phyloP scores from a whole-genome alignment of 345 rosid genomes.

The Punica granatum region DNA sequence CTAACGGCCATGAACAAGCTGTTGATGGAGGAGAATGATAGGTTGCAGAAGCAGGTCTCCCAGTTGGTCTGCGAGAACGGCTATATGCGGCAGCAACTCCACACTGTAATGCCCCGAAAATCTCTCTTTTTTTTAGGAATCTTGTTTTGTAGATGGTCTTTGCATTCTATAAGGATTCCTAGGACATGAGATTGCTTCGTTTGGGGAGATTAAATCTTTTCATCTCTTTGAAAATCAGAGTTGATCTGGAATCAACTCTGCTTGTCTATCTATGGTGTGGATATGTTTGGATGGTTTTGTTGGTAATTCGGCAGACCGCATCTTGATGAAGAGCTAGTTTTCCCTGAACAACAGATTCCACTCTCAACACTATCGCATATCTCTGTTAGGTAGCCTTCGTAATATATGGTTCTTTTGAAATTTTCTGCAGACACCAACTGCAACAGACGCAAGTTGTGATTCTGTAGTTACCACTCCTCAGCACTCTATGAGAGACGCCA shows the following conservation, averaged over 20 bases:
- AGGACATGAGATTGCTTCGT: neutral
- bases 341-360: neutral
- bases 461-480: slow-evolving; percentile 94
- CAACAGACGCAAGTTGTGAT: slow-evolving; percentile 90
- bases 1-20: slow-evolving; percentile 95
- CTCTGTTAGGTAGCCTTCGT: neutral
- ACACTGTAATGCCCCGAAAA: slow-evolving; percentile 32
- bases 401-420: neutral
- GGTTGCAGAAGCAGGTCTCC: slow-evolving; percentile 96
- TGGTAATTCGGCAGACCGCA: too few relatives aligned
- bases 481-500: slow-evolving; percentile 90
- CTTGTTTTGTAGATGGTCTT: neutral
- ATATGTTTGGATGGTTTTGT: too few relatives aligned
- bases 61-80: slow-evolving; percentile 94
- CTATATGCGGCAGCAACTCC: slow-evolving; percentile 81
- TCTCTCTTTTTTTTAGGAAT: neutral
- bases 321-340: neutral
- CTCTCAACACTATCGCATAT: neutral
- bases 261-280: neutral
- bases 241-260: neutral
- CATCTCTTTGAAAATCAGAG: neutral
- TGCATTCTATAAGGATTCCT: neutral
- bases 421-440: slow-evolving; percentile 49
- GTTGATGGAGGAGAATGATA: slow-evolving; percentile 98
- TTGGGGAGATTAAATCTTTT: neutral